phyloP scores from a whole-genome alignment of 2,329 filamentous ascomycete species.

The Xylariaceae sp. region DNA sequence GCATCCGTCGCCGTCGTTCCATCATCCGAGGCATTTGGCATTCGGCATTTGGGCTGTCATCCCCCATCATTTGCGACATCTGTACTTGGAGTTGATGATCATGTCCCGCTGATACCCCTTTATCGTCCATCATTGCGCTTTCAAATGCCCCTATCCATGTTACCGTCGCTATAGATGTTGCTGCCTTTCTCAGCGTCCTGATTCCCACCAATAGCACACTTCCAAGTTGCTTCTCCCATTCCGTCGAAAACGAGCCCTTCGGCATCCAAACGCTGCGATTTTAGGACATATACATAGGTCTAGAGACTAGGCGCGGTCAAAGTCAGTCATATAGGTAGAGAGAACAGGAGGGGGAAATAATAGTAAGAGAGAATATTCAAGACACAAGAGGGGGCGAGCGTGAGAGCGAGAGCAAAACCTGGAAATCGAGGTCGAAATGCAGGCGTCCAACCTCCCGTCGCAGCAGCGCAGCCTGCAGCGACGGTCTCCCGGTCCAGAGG shows the following conservation, averaged over 20 bases:
- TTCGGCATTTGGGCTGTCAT: conserved; percentile 19
- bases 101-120: conserved; percentile 17
- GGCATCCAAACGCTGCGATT: conserved; percentile 16
- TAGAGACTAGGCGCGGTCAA: conserved; percentile 11
- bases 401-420: conserved; percentile 11
- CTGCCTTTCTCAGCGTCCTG: conserved; percentile 23
- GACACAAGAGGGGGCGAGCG: conserved; percentile 21
- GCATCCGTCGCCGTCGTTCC: conserved; percentile 26
- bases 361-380: conserved; percentile 25
- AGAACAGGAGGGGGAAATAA: conserved; percentile 8
- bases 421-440: conserved; percentile 50
- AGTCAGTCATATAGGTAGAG: conserved; percentile 9
- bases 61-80: conserved; percentile 30
- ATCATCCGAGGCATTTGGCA: conserved; percentile 27
- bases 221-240: conserved; percentile 9
- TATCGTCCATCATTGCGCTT: conserved; percentile 15
- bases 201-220: conserved; percentile 15
- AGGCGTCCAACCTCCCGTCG: conserved; percentile 56
- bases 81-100: conserved; percentile 22
- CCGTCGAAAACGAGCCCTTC: conserved; percentile 18
- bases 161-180: conserved; percentile 19
- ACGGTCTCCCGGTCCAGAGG: conserved; percentile 68
- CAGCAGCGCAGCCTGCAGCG: conserved; percentile 65
- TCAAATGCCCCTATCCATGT: conserved; percentile 2
- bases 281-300: conserved; percentile 31